phyloP scores from a whole-genome alignment of 75 land plant species.

The Azolla pinnata region DNA sequence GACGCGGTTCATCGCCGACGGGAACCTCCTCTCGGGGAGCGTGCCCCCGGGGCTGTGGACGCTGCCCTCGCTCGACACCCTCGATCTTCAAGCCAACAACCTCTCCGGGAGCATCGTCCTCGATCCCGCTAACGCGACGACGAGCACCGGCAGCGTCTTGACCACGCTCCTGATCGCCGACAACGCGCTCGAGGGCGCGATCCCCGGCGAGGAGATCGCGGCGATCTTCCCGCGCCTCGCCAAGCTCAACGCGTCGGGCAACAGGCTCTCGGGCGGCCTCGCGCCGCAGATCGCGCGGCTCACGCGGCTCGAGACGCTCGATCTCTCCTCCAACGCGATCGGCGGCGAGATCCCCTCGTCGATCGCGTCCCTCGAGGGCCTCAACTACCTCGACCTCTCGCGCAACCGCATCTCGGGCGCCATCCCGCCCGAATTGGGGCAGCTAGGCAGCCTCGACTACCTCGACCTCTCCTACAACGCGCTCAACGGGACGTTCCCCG shows the following conservation, averaged over 20 bases:
- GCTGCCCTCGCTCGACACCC: slow-evolving; percentile 43
- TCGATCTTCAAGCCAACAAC: slow-evolving; percentile 46
- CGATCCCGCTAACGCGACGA: slow-evolving; percentile 19
- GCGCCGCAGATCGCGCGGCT: slow-evolving; percentile 64
- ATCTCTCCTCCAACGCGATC: slow-evolving; percentile 56
- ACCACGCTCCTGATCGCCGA: slow-evolving; percentile 45
- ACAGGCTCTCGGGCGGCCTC: slow-evolving; percentile 56
- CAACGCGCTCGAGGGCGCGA: slow-evolving; percentile 48
- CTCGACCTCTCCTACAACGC: slow-evolving; percentile 66
- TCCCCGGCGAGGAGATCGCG: too few relatives aligned
- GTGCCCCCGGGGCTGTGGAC: slow-evolving; percentile 56
- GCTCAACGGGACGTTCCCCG: slow-evolving; percentile 60
- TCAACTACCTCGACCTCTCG: slow-evolving; percentile 61
- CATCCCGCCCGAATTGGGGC: slow-evolving; percentile 50
- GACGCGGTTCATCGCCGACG: slow-evolving; percentile 42
- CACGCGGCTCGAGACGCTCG: slow-evolving; percentile 59
- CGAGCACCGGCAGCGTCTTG: slow-evolving; percentile 46
- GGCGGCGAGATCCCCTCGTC: slow-evolving; percentile 51
- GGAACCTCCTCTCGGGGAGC: slow-evolving; percentile 47
- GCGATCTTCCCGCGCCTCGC: too few relatives aligned
- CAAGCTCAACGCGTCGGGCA: slow-evolving; percentile 31
- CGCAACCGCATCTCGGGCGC: slow-evolving; percentile 38
- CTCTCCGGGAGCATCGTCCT: slow-evolving; percentile 41
- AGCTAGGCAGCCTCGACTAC: slow-evolving; percentile 58
- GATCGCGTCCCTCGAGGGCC: slow-evolving; percentile 40